These are phyloP conservation scores for Picea abies DNA, from an alignment of 83 land plant species.

Conservation along the genomic window DNA sequence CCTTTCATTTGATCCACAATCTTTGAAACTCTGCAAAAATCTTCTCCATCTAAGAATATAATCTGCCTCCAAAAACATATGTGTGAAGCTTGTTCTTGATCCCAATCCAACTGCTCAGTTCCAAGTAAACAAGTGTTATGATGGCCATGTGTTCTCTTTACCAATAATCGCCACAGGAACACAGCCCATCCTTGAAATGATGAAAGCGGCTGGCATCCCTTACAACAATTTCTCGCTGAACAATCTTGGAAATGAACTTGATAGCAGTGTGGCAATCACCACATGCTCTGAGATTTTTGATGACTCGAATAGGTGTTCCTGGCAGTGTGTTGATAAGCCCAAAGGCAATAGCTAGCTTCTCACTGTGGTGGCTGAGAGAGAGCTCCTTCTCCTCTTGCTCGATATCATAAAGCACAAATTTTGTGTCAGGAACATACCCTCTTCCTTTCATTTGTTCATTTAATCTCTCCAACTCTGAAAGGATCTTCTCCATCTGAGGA, in stretches of 20 bases:
- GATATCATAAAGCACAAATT: not conserved
- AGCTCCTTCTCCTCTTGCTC: not conserved
- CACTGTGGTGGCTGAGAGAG: not conserved
- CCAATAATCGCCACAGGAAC: slow-evolving; percentile 7
- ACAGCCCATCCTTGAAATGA: not conserved
- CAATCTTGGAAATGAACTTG: slow-evolving; percentile 4
- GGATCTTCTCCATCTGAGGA: slow-evolving; percentile 33
- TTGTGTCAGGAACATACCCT: slow-evolving; percentile 3
- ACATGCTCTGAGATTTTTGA: not conserved
- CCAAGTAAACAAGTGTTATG: not conserved
- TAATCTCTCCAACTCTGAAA: not conserved
- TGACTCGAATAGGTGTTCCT: not conserved
- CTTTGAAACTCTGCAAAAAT: slow-evolving; percentile 16
- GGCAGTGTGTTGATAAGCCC: not conserved
- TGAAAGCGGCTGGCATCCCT: not conserved
- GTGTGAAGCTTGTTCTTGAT: slow-evolving; percentile 43
- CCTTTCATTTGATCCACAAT: not conserved
- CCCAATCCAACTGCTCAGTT: slow-evolving; percentile 47
- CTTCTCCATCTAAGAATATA: slow-evolving; percentile 31
- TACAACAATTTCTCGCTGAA: not conserved
- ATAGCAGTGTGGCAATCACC: not conserved
- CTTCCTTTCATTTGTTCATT: not conserved
- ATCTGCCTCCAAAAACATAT: slow-evolving; percentile 51
- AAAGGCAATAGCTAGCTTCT: slow-evolving; percentile 7
- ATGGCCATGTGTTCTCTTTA: slow-evolving; percentile 5